phyloP scores from a whole-genome alignment of 129 eudicot genomes.

The Solidago caesia region DNA sequence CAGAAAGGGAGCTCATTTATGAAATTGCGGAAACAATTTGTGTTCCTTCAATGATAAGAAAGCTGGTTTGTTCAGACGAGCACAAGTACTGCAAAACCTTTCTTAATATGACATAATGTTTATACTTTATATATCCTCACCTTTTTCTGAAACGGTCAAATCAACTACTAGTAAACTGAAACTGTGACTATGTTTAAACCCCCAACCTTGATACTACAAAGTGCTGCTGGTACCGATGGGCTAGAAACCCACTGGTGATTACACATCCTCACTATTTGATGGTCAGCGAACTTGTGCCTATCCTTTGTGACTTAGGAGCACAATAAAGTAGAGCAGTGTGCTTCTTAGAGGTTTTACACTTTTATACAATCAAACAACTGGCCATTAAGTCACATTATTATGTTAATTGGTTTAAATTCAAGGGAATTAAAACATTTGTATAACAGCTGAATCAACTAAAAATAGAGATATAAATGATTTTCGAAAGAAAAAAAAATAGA shows the following conservation, averaged over 20 bases:
- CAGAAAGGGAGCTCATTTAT: conserved; percentile 6
- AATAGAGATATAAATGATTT: not conserved
- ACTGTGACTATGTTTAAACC: too few relatives aligned
- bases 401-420: not conserved
- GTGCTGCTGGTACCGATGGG: too few relatives aligned
- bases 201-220: too few relatives aligned
- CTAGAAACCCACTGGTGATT: not conserved
- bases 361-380: not conserved
- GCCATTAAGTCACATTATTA: not conserved
- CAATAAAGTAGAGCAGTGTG: not conserved
- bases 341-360: conserved; percentile 20
- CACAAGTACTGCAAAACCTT: not conserved
- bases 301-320: conserved; percentile 2
- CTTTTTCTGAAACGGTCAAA: too few relatives aligned
- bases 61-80: conserved; percentile 1
- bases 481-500: not conserved
- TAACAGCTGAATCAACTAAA: conserved; percentile 3
- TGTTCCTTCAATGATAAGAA: not conserved
- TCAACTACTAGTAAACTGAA: too few relatives aligned
- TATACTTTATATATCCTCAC: too few relatives aligned
- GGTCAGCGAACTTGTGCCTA: conserved; percentile 12
- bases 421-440: not conserved
- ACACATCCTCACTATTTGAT: conserved; percentile 2
- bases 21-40: not conserved
- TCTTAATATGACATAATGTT: not conserved